Percentiles rank a stretch among this genome's conserved stretches.
These are phyloP conservation scores for Russula sp. DNA, from an alignment of 768 basidiomycete genomes.

Conservation along the genomic window DNA sequence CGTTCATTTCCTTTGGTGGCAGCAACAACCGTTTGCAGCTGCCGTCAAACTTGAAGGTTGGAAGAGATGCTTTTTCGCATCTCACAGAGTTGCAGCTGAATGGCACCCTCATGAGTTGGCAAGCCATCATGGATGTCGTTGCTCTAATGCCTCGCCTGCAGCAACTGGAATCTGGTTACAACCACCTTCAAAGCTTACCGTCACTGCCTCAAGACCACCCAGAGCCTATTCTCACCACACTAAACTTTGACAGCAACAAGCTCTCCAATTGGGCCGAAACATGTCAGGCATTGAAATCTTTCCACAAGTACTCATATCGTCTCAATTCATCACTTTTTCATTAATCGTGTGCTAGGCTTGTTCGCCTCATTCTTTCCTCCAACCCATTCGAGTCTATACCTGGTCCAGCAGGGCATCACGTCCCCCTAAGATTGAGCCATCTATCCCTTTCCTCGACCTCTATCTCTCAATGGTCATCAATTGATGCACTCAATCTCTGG, in stretches of 20 bases:
- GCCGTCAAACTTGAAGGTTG: constrained; percentile 27
- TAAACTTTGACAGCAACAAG: constrained; percentile 69
- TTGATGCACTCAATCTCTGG: constrained; percentile 64
- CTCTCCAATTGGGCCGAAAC: constrained; percentile 50
- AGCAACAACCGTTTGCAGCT: constrained; percentile 50
- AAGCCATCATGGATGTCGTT: constrained; percentile 48
- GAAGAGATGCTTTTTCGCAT: constrained; percentile 39
- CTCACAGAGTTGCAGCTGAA: constrained; percentile 69
- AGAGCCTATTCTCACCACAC: constrained; percentile 31
- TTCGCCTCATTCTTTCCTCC: constrained; percentile 56
- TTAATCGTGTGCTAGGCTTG: constrained; percentile 38
- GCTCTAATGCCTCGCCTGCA: constrained; percentile 46
- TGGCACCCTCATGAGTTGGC: constrained; percentile 64
- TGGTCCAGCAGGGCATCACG: constrained; percentile 27
- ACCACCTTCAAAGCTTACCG: constrained; percentile 39
- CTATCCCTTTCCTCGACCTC: constrained; percentile 59
- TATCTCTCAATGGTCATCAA: constrained; percentile 48
- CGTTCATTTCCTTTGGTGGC: constrained; percentile 20
- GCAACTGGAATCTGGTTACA: constrained; percentile 65
- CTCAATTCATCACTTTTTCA: neutral
- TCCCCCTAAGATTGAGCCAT: constrained; percentile 39
- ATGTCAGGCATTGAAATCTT: constrained; percentile 29
- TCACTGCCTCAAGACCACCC: neutral
- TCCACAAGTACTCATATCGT: constrained; percentile 4
- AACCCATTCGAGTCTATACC: constrained; percentile 41